A percentile compares a stretch with the other conserved stretches of the same genome.
Conservation (phyloP, 1,284 basidiomycete species). For the Ustilago tritici region DNA sequence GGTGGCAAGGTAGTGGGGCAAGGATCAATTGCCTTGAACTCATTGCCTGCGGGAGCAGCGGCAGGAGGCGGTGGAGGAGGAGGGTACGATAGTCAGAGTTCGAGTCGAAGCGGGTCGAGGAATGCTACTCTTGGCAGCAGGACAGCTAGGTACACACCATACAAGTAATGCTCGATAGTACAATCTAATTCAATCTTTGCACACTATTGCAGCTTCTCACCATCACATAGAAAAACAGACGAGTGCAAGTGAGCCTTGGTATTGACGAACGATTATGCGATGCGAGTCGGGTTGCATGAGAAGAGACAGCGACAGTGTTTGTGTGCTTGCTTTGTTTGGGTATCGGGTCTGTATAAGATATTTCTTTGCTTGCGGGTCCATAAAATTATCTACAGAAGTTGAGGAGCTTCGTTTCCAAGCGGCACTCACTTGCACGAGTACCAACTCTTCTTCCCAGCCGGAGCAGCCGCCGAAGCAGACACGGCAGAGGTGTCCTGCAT, state of each 20-base stretch:
- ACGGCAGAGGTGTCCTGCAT: constrained; percentile 22
- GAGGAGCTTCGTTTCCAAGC: too few species aligned
- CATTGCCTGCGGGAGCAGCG: constrained; percentile 8
- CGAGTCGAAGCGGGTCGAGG: constrained; percentile 24
- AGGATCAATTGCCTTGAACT: constrained; percentile 16
- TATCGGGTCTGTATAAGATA: constrained; percentile 7
- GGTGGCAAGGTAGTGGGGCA: not conserved
- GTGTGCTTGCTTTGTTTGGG: constrained; percentile 8
- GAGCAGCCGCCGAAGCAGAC: constrained; percentile 8
- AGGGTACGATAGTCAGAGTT: constrained; percentile 11
- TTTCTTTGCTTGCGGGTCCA: not conserved
- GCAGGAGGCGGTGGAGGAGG: not conserved
- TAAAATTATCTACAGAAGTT: not conserved
- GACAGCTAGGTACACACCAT: constrained; percentile 40
- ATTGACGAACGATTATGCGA: constrained; percentile 6
- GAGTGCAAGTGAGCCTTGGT: not conserved
- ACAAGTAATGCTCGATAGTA: constrained; percentile 21
- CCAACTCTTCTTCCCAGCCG: constrained; percentile 30
- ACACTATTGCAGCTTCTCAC: not conserved
- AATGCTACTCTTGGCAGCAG: constrained; percentile 22
- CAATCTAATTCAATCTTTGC: not conserved
- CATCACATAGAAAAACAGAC: not conserved
- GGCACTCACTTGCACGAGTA: constrained; percentile 10
- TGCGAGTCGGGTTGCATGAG: not conserved
- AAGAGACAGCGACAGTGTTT: not conserved